Base-by-base conservation (phyloP, 2,329 filamentous ascomycete genomes). In the Pestalotiopsis fici region DNA sequence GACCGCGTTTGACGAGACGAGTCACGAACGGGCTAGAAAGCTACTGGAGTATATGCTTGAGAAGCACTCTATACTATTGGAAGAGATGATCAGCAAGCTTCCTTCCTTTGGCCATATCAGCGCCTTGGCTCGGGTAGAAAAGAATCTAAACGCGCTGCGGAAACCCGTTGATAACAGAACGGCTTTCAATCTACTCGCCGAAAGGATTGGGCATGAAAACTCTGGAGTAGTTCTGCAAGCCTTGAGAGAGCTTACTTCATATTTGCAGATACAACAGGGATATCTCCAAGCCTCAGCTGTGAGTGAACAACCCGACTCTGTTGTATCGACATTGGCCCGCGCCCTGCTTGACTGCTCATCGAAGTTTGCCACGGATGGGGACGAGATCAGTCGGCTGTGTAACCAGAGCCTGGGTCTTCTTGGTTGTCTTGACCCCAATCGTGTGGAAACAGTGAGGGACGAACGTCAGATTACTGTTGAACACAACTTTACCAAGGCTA, bases 351-450 rank as follows among this genome's bases (percentile, higher is more conserved):
- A 98, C 79, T 95, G 93, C 64, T 92, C 91, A 62, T 89, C 94
- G 65, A 94, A 91, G 70, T 96, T 96, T 78, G 93, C 91, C 70
- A 87, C 88, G 63, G 84, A 86, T 13, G 87, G 92, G 55, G 78
- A 84, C 7, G 88, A 89, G 13, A 92, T 98, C 65, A 86, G 90
- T 63, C 84, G 88, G 21, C 83, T 97, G 2, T 94, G 93, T 69
- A 92, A 94, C 15, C 89, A 92, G 74, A 96, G 93, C 71, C 85
- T 99, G 50, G 97, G 97, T 0, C 85, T 97, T 23, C 90, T 99
- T 65, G 96, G 97, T 6, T 97, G 95, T 71, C 82, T 99, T 25
- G 97, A 99, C 78, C 91, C 95, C 1, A 97, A 97, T 74, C 90
- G 93, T 68, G 88, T 98, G 1, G 96, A 99, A 74, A 89, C 89